Percentiles rank a stretch among this genome's conserved stretches.
Evolutionary conservation across 2,329 filamentous ascomycete genomes (phyloP).

Genomic region (Aspergillus texensis): DNA sequence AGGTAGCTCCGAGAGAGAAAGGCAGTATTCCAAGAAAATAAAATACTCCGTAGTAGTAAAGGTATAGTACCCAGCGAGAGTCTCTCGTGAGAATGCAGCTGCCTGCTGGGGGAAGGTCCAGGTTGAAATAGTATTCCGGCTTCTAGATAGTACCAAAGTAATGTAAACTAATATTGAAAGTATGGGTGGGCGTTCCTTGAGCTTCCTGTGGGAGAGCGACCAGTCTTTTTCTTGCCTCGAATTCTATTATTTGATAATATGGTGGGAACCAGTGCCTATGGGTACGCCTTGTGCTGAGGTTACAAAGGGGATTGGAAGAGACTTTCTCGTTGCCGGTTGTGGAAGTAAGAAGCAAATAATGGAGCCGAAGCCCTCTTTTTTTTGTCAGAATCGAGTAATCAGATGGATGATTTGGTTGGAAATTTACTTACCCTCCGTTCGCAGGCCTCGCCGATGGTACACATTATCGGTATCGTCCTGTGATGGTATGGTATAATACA

Average conservation of each 20-base stretch:
- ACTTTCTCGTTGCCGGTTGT: conserved; percentile 17
- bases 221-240: conserved; percentile 11
- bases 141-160: conserved; percentile 6
- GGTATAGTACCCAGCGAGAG: background rate
- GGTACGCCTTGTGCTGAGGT: conserved; percentile 5
- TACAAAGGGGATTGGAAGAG: conserved; percentile 15
- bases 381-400: conserved; percentile 11
- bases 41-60: conserved; percentile 8
- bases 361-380: conserved; percentile 3
- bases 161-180: conserved; percentile 3
- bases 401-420: background rate
- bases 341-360: conserved; percentile 9
- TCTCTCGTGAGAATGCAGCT: conserved; percentile 15
- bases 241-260: conserved; percentile 10
- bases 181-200: conserved; percentile 4
- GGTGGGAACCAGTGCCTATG: conserved; percentile 12
- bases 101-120: conserved; percentile 11
- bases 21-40: conserved; percentile 6
- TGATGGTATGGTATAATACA: conserved; percentile 17
- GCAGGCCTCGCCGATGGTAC: background rate
- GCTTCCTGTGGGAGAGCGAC: conserved; percentile 4
- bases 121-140: conserved; percentile 24
- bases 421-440: conserved; percentile 3
- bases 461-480: conserved; percentile 4
- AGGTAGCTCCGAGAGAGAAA: conserved; percentile 4